Conservation (phyloP, 2,329 filamentous ascomycete species). For the Botrytis porri region DNA sequence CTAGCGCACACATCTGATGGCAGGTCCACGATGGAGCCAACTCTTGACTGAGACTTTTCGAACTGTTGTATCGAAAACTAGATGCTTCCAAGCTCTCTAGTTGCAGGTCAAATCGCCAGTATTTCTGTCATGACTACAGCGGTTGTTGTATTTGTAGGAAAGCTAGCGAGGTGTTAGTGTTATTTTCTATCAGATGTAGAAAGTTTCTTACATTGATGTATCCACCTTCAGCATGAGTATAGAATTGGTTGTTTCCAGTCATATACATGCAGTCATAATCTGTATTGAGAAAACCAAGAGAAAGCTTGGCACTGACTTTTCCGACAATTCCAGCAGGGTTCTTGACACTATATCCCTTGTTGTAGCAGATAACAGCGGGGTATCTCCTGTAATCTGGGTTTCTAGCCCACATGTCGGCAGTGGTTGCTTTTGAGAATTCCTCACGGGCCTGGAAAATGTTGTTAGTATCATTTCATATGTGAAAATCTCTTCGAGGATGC, state of each 20-base stretch:
- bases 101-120: neutral
- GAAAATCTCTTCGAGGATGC: too few relatives aligned
- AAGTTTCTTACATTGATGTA: neutral
- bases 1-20: neutral
- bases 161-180: neutral
- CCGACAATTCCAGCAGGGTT: neutral
- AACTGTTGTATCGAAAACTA: neutral
- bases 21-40: too few relatives aligned
- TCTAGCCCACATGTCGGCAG: neutral
- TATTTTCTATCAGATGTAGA: neutral
- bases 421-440: neutral
- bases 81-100: neutral
- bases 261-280: conserved; percentile 1
- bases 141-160: neutral
- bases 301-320: neutral
- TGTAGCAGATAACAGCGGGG: neutral
- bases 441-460: neutral
- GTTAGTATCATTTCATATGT: neutral
- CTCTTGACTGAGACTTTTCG: neutral
- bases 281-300: neutral
- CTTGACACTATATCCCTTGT: neutral
- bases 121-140: neutral
- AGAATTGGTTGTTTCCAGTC: neutral
- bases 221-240: neutral
- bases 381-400: neutral